Base-by-base conservation (phyloP, 352 stramenopile species). In the Globisporangium sylvaticum region DNA sequence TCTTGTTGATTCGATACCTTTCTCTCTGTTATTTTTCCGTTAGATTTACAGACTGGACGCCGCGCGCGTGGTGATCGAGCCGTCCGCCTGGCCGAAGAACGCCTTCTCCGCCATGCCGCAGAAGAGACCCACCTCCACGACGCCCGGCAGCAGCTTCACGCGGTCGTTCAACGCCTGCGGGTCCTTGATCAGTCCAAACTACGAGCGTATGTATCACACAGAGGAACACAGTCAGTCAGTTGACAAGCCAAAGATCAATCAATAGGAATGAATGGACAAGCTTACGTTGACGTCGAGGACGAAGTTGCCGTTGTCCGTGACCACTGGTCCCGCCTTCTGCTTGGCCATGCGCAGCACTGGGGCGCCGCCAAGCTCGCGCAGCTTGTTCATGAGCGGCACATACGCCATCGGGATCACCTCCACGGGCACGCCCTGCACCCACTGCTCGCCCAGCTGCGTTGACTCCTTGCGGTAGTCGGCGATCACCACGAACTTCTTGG, bases 401-500 rank as follows among this genome's bases (percentile, higher is more conserved):
- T 99, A 97, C 62, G 96, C 98, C 79, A 99, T 98, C 8, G 97
- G 97, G 14, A 97, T 86, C 64, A 99, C 98, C 83, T 99, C 97
- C 15, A 99, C 89, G 10, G 97, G 97, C 65, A 99, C 86, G 34
- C 94, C 86, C 67, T 96, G 82, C 57, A 83, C 88, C 90, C 90
- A 97, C 67, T 92, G 76, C 69, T 96, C 76, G 39, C 94, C 94
- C 22, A 98, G 80, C 55, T 82, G 70, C 44, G 78, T 78, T 58
- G 84, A 96, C 58, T 98, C 86, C 75, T 98, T 98, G 72, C 89
- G 89, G 75, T 95, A 95, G 77, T 98, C 94, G 55, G 94, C 93
- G 74, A 99, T 98, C 6, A 99, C 94, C 67, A 99, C 98, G 67
- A 99, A 99, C 69, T 97, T 98, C 64, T 99, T 98, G 55, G 97